These are phyloP conservation scores for Chamaecrista fasciculata DNA, from an alignment of 306 rosid species.

Conservation along the genomic window DNA sequence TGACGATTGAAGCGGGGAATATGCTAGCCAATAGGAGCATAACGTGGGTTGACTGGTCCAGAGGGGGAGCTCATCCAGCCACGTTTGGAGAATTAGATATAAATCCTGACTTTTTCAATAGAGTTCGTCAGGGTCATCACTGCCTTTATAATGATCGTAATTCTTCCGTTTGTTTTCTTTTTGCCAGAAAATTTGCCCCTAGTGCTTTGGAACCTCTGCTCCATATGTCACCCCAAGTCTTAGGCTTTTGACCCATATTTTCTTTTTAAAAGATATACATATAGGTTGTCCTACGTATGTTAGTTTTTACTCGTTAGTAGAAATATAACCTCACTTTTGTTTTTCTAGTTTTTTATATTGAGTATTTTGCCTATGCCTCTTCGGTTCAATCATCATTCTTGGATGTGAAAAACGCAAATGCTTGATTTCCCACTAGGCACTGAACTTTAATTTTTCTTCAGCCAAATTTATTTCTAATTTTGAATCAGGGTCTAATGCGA, in stretches of 20 bases:
- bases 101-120: constrained; percentile 46
- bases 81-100: constrained; percentile 74
- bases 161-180: constrained; percentile 66
- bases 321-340: background rate
- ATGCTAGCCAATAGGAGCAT: constrained; percentile 76
- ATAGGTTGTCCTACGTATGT: background rate
- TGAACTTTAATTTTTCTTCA: constrained; percentile 23
- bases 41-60: constrained; percentile 98
- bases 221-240: constrained; percentile 43
- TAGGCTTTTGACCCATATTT: constrained; percentile 52
- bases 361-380: background rate
- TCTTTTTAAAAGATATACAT: background rate
- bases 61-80: constrained; percentile 96
- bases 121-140: constrained; percentile 36
- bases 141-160: constrained; percentile 55
- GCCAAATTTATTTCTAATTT: background rate
- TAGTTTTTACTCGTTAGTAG: background rate
- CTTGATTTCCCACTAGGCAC: background rate
- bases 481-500: background rate
- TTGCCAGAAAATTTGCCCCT: constrained; percentile 91
- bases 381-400: background rate
- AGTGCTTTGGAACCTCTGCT: constrained; percentile 80
- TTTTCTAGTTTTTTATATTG: background rate
- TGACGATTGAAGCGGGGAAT: constrained; percentile 56
- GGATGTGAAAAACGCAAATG: constrained; percentile 26